Conservation (phyloP, 805 yeast species). For the Monosporozyma siamensis region DNA sequence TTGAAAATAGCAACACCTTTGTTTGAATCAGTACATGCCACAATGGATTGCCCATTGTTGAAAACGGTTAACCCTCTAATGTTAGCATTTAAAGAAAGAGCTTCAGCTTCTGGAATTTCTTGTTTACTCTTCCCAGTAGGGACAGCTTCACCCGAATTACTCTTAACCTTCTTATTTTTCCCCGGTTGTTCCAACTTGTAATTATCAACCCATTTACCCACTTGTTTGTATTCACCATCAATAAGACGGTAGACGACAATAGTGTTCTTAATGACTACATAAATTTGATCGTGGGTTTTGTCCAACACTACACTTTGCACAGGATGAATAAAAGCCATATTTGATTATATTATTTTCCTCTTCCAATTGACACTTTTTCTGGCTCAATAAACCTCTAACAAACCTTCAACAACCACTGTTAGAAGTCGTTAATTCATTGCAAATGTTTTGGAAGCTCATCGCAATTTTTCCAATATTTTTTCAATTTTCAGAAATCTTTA, state of each 20-base stretch:
- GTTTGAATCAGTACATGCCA: constrained; percentile 73
- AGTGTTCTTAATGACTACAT: constrained; percentile 48
- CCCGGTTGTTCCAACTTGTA: constrained; percentile 34
- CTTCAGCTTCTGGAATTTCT: constrained; percentile 39
- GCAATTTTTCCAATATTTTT: background rate
- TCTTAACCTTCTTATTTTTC: constrained; percentile 33
- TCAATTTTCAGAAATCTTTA: too few relatives aligned
- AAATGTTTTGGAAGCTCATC: too few relatives aligned
- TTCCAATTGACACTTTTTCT: background rate
- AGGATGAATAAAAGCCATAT: constrained; percentile 50
- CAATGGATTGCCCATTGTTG: constrained; percentile 43
- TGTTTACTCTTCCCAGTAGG: constrained; percentile 46
- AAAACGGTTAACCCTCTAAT: constrained; percentile 54
- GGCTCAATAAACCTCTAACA: too few relatives aligned
- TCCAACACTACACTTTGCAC: constrained; percentile 48
- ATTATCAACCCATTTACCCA: constrained; percentile 57
- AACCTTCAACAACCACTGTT: too few relatives aligned
- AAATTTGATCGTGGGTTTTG: constrained; percentile 39
- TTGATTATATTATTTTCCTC: background rate
- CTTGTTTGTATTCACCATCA: constrained; percentile 26
- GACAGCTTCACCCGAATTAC: constrained; percentile 35
- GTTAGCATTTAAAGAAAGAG: constrained; percentile 40
- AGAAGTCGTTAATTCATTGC: too few relatives aligned
- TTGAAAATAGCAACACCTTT: constrained; percentile 64
- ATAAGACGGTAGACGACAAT: constrained; percentile 42